phyloP scores from a whole-genome alignment of 1,139 yeast species.

The Pichia sp. region DNA sequence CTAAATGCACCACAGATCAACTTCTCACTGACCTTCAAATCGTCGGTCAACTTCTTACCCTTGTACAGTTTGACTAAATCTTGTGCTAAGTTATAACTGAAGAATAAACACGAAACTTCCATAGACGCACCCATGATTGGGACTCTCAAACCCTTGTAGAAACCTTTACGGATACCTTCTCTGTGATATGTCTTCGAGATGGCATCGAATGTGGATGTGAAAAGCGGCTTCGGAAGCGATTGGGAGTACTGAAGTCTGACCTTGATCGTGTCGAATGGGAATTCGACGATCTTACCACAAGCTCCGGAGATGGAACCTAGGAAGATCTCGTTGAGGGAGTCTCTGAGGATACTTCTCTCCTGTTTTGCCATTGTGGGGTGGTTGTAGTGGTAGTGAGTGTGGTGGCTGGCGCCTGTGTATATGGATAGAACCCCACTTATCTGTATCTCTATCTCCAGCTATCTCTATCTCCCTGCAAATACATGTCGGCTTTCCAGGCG shows the following conservation, averaged over 20 bases:
- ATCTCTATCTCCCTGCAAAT: too few relatives aligned
- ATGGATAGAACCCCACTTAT: too few relatives aligned
- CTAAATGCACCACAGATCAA: conserved; percentile 74
- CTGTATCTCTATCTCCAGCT: too few relatives aligned
- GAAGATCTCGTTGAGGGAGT: conserved; percentile 29
- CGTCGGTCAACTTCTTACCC: conserved; percentile 18
- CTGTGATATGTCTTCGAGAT: conserved; percentile 54
- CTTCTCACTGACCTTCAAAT: conserved; percentile 23
- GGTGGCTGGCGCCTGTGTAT: too few relatives aligned
- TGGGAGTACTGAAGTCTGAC: conserved; percentile 79
- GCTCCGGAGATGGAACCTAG: conserved; percentile 69
- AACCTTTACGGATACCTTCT: conserved; percentile 65
- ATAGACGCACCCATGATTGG: conserved; percentile 88
- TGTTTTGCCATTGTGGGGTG: background rate
- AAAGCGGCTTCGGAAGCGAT: conserved; percentile 44
- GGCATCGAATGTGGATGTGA: conserved; percentile 56
- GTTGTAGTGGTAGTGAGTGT: background rate
- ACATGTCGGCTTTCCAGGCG: too few relatives aligned
- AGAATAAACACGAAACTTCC: conserved; percentile 75
- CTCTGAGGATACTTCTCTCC: conserved; percentile 19
- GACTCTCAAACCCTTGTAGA: conserved; percentile 68
- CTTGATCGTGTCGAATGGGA: conserved; percentile 90
- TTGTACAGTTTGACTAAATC: conserved; percentile 28
- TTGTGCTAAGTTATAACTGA: conserved; percentile 54
- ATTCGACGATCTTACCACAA: conserved; percentile 80